Conservation (phyloP, 2,329 filamentous ascomycete species). For the Xylaria sp. region DNA sequence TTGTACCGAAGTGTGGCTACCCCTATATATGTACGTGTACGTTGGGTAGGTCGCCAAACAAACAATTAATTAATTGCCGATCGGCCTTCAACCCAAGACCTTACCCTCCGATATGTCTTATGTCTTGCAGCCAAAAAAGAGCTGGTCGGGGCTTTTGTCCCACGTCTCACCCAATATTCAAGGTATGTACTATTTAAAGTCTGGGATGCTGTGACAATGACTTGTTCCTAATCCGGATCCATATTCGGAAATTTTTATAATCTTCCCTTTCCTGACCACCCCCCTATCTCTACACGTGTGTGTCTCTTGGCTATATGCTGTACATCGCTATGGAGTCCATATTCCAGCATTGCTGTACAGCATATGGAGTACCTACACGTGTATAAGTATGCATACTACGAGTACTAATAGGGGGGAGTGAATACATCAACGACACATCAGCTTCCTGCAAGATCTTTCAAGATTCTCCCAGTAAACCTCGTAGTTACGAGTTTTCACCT, state of each 20-base stretch:
- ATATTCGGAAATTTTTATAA: conserved; percentile 31
- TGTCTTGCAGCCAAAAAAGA: conserved; percentile 20
- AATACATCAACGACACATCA: conserved; percentile 1
- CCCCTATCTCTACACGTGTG: conserved; percentile 21
- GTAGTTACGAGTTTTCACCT: conserved; percentile 18
- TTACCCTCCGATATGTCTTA: conserved; percentile 20
- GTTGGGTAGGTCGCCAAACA: background rate
- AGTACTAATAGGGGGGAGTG: conserved; percentile 8
- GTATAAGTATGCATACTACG: background rate
- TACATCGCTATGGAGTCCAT: conserved; percentile 6
- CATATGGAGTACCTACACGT: background rate
- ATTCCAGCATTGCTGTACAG: background rate
- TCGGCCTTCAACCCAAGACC: conserved; percentile 4
- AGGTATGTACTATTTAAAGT: conserved; percentile 2
- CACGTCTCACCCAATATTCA: conserved; percentile 5
- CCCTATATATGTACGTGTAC: background rate
- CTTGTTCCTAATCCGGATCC: conserved; percentile 30
- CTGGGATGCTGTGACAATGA: conserved; percentile 31
- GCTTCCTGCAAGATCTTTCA: conserved; percentile 5
- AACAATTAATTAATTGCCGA: conserved; percentile 24
- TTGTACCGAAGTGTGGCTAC: conserved; percentile 2
- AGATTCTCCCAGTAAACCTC: conserved; percentile 4
- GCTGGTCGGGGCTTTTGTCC: background rate
- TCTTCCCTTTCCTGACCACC: conserved; percentile 26
- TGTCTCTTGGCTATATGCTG: conserved; percentile 27